phyloP scores from a whole-genome alignment of 176 grass and related monocot genomes.

The Aegilops sharonensis region DNA sequence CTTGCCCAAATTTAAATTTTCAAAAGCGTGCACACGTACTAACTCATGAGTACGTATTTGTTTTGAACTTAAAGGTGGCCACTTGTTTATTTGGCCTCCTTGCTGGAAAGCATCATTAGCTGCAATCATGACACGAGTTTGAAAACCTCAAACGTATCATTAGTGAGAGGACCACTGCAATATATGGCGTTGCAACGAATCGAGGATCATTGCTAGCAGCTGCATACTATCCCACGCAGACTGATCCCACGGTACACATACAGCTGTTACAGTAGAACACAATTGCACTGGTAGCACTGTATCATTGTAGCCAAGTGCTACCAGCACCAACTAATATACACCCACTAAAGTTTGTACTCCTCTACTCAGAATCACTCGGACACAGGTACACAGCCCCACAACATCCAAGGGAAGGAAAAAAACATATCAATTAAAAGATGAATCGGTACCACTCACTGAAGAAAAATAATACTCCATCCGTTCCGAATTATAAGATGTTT shows the following conservation, averaged over 20 bases:
- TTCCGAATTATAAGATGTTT: no score
- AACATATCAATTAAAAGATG: not conserved
- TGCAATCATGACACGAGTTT: conserved; percentile 24
- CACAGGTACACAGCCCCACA: not conserved
- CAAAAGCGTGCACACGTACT: not conserved
- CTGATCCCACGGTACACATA: not conserved
- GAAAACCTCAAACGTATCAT: not conserved
- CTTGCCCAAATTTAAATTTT: not conserved
- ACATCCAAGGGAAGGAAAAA: not conserved
- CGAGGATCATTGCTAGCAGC: not conserved
- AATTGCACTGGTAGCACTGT: not conserved
- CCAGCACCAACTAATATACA: not conserved
- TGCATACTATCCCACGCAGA: not conserved
- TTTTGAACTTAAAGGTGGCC: not conserved
- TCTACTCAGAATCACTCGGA: not conserved
- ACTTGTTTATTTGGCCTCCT: conserved; percentile 12
- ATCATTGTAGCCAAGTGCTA: not conserved
- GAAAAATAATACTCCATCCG: not conserved
- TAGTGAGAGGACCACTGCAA: conserved; percentile 36
- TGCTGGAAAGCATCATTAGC: conserved; percentile 51
- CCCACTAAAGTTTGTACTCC: conserved; percentile 6
- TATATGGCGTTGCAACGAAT: not conserved
- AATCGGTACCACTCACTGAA: no score
- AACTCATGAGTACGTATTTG: not conserved
- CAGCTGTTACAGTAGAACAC: not conserved